Evolutionary conservation across 2,329 filamentous ascomycete genomes (phyloP), one percentile per base, ranked within the genome.

Genomic region (Rutstroemia sp.): DNA sequence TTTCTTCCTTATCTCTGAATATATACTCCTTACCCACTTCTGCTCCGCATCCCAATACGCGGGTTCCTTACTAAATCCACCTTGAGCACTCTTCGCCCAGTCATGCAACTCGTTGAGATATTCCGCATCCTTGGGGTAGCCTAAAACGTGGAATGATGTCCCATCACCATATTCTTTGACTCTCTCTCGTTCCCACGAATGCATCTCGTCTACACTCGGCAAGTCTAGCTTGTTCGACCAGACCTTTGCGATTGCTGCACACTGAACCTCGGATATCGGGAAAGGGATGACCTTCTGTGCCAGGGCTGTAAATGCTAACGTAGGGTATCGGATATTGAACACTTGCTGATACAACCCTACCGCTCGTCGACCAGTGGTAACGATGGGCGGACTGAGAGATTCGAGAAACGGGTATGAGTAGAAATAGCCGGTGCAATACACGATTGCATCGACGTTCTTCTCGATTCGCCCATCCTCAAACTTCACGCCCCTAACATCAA

Each of bases 381-480:
- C 77, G 2, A 90, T 68, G 0, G 81, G 75, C 0, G 83, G 71
- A 14, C 73, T 65, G 4, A 80, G 62, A 2, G 72, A 68, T 12
- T 69, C 68, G 4, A 86, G 69, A 66, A 96, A 96, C 0, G 91
- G 90, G 57, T 87, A 88, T 5, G 86, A 84, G 72, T 89, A 96
- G 56, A 95, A 81, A 66, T 95, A 97, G 0, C 92, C 92, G 0
- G 92, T 96, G 69, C 89, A 92, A 71, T 92, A 96, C 27, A 97
- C 69, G 5, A 96, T 74, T 1, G 82, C 80, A 65, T 96, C 92
- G 56, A 97, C 72, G 36, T 84, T 74, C 3, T 73, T 73, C 66
- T 90, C 87, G 9, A 86, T 67, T 0, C 75, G 76, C 2, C 86
- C 87, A 64, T 89, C 78, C 42, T 77, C 75, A 60, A 95, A 89